Base-by-base conservation (phyloP, 345 rosid species). In the Salix exigua region DNA sequence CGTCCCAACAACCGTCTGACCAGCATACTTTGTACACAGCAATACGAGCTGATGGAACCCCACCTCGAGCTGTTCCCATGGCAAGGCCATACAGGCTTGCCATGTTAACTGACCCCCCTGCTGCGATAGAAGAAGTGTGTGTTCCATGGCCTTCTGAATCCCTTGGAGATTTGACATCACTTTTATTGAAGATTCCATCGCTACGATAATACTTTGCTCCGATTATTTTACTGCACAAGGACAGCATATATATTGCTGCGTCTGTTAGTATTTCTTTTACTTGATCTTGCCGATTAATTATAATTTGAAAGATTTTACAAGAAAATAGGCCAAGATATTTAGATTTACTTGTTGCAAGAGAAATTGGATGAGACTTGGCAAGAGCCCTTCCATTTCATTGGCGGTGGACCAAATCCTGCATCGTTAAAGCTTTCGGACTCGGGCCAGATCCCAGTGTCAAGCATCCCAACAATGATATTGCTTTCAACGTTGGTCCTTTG, bases 111-210 rank as follows among this genome's bases (percentile, higher is more conserved):
- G 44, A 14, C 31, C 31, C 31, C 4, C 89, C 89, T 1, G 89
- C 87, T 4, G 84, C 83, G 12, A 70, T 87, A 35, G 91, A 88
- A 25, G 89, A 80, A 1, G 79, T 42, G 60, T 88, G 89, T 11
- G 87, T 81, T 25, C 91, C 91, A 37, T 88, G 89, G 42, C 89
- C 89, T 4, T 71, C 25, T 6, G 72, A 40, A 30, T 81, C 87
- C 44, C 81, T 81, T 13, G 87, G 83, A 28, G 87, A 81, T 6
- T 2, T 4, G 12, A 81, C 3, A 23, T 81, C 84, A 0, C 7
- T 18, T 12, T 64, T 11, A 23, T 38, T 14, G 33, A 42, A 72
- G 7, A 2, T 0, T 73, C 79, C 74, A 50, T 19, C 25, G n/a
- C 69, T 71, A 10, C 77, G 80, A 53, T 84, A 84, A 50, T 48